Percentiles rank a stretch among this genome's conserved stretches.
These are phyloP conservation scores for Claviceps purpurea DNA, from an alignment of 2,329 filamentous ascomycete species.

Conservation along the genomic window DNA sequence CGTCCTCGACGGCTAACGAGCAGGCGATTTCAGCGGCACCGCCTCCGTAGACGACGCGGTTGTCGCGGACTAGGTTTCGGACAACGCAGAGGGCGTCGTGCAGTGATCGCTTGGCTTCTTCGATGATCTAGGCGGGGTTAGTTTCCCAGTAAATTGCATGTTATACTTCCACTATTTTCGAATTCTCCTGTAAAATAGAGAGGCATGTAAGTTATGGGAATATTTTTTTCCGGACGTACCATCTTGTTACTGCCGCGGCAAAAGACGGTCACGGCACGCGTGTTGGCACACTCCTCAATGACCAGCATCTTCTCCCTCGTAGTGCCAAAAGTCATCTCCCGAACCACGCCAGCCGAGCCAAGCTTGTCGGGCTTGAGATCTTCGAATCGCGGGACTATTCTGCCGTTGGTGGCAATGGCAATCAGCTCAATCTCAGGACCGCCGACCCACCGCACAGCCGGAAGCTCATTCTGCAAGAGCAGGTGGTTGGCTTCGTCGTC, in stretches of 20 bases:
- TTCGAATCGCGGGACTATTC: conserved; percentile 95
- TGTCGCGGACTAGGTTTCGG: conserved; percentile 88
- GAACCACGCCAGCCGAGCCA: conserved; percentile 75
- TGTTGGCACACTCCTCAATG: conserved; percentile 98
- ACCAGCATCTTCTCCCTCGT: conserved; percentile 99
- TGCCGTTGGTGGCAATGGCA: conserved; percentile 93
- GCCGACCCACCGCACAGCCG: conserved; percentile 94
- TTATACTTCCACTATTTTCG: neutral
- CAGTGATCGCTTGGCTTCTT: conserved; percentile 93
- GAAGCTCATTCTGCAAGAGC: conserved; percentile 87
- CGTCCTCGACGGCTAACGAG: conserved; percentile 89
- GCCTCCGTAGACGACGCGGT: conserved; percentile 93
- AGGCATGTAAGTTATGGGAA: too few relatives aligned
- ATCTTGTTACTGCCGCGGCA: conserved; percentile 99
- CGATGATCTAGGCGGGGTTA: conserved; percentile 62
- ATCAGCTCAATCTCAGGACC: conserved; percentile 97
- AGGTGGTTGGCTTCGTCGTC: conserved; percentile 98
- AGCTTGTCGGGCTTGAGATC: conserved; percentile 86
- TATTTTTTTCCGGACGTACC: conserved; percentile 38
- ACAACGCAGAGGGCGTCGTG: conserved; percentile 97
- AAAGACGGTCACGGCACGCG: conserved; percentile 88
- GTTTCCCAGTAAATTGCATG: neutral
- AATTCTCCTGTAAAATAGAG: too few relatives aligned
- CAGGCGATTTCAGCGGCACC: conserved; percentile 96
- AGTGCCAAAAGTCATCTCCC: conserved; percentile 93